These are phyloP conservation scores for Raffaelea ambrosiae DNA, from an alignment of 2,329 filamentous ascomycete species.

Conservation along the genomic window DNA sequence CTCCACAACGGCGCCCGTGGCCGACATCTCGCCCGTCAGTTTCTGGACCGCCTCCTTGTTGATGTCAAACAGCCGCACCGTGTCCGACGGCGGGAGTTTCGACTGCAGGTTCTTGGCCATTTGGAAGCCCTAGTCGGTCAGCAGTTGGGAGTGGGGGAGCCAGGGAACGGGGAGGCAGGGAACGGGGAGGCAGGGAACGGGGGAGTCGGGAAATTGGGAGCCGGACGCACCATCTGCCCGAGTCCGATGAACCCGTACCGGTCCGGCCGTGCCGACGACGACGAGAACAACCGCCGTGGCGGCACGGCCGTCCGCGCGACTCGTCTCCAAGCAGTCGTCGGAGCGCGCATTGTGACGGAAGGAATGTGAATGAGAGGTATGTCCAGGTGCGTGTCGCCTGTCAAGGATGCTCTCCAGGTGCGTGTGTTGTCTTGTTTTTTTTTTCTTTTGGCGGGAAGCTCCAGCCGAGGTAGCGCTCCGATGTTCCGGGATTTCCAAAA, in stretches of 20 bases:
- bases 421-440: too few relatives aligned
- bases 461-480: too few relatives aligned
- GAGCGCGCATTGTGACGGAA: conserved; percentile 14
- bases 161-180: not conserved
- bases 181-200: too few relatives aligned
- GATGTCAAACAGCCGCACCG: conserved; percentile 47
- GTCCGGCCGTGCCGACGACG: conserved; percentile 36
- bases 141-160: not conserved
- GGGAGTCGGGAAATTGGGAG: too few relatives aligned
- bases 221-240: conserved; percentile 47
- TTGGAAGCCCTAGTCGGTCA: conserved; percentile 42
- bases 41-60: conserved; percentile 39
- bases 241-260: conserved; percentile 52
- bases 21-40: conserved; percentile 37
- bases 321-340: conserved; percentile 11
- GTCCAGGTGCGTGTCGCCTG: too few relatives aligned
- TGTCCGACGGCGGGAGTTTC: conserved; percentile 43
- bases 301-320: not conserved
- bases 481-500: too few relatives aligned
- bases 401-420: too few relatives aligned
- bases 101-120: conserved; percentile 55
- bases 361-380: not conserved
- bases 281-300: conserved; percentile 30
- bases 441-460: too few relatives aligned
- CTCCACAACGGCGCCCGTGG: conserved; percentile 36